Evolutionary conservation across 306 rosid genomes (phyloP), one percentile per base, ranked within the genome.

Genomic region (Vigna unguiculata): DNA sequence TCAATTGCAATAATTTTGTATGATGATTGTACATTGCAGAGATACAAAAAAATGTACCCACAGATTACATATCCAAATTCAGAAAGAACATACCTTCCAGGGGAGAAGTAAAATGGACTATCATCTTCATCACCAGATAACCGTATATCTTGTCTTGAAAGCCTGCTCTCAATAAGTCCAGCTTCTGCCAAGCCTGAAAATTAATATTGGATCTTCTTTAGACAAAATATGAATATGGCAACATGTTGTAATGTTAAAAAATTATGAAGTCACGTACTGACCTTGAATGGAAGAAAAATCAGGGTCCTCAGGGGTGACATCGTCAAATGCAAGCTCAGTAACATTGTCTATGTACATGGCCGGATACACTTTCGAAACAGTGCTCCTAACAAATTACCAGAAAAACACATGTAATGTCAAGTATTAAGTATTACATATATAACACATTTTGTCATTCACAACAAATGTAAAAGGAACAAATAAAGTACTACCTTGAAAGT

Each of bases 271-370:
- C 82, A 68, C 47, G 10, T 47, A 78, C 86, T 71, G 32, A 92
- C 99, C 99, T 92, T 96, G 99, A 76, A 96, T 92, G 76, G 93
- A 88, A 79, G 92, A 75, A 86, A 96, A 96, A 87, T 96, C 99
- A 73, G 94, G 96, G 80, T 96, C 99, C 74, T 88, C 80, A 2
- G 96, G 89, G 67, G 93, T 88, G 85, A 92, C 82, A 79, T 96
- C 99, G 70, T 96, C 97, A 88, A 91, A 96, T 52, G 98, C 98
- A 75, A 91, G 94, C 83, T 96, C 96, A 8, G 98, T 91, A 77
- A 87, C 91, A 82, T 89, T 89, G 82, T 88, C 96, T 69, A 96
- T 89, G 81, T 84, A 96, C 99, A 96, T 96, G 59, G 99, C 97
- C 79, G 97, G 99, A 83, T 96, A 96, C 49, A 96, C 93, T 88